These are phyloP conservation scores for Fusarium pseudonygamai DNA, from an alignment of 2,329 filamentous ascomycete species.

Conservation along the genomic window DNA sequence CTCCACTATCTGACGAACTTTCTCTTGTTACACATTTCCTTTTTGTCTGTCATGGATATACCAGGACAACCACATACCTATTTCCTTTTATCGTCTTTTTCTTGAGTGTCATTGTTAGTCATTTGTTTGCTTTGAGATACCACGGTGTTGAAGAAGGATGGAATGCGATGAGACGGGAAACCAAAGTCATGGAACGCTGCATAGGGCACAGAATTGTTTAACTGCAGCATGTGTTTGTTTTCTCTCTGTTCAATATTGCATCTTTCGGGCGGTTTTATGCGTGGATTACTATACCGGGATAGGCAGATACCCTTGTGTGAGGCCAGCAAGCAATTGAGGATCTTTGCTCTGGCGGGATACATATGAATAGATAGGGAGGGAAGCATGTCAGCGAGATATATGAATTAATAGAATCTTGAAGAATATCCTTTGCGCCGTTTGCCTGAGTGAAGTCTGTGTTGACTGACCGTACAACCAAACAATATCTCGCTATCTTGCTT, in stretches of 20 bases:
- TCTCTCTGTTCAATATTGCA: slow-evolving; percentile 30
- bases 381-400: slow-evolving; percentile 9
- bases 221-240: slow-evolving; percentile 17
- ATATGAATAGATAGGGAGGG: slow-evolving; percentile 28
- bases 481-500: too few relatives aligned
- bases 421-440: neutral
- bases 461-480: neutral
- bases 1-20: slow-evolving; percentile 37
- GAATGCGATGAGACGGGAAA: slow-evolving; percentile 28
- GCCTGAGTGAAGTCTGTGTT: neutral
- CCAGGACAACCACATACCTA: slow-evolving; percentile 18
- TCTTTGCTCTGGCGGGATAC: slow-evolving; percentile 8
- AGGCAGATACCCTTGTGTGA: slow-evolving; percentile 35
- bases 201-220: slow-evolving; percentile 17
- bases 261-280: slow-evolving; percentile 26
- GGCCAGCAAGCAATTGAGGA: slow-evolving; percentile 9
- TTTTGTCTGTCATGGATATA: slow-evolving; percentile 12
- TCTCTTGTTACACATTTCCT: slow-evolving; percentile 22
- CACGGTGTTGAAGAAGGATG: slow-evolving; percentile 41
- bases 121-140: slow-evolving; percentile 42
- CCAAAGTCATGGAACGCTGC: slow-evolving; percentile 17
- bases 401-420: slow-evolving; percentile 33
- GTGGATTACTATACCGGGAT: slow-evolving; percentile 30
- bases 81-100: slow-evolving; percentile 7
- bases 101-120: slow-evolving; percentile 12